These are phyloP conservation scores for Poterioochromonas sp. DNA, from an alignment of 352 stramenopile species.

Conservation along the genomic window DNA sequence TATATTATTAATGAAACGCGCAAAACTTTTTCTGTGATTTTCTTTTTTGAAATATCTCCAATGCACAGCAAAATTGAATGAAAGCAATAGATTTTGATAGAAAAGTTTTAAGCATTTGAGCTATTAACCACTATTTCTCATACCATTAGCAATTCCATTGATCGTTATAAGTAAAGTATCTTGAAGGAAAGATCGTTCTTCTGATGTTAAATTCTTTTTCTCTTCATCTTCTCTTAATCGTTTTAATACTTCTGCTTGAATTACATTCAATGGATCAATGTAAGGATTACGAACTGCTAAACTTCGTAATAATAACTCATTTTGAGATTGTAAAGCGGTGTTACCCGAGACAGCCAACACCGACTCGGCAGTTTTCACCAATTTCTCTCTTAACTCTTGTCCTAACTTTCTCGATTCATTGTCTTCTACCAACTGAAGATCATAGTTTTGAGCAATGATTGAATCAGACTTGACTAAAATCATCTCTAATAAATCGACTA, in stretches of 20 bases:
- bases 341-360: conserved; percentile 57
- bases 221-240: conserved; percentile 50
- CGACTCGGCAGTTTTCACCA: conserved; percentile 51
- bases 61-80: no score
- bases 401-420: conserved; percentile 54
- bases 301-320: conserved; percentile 54
- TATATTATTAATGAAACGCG: no score
- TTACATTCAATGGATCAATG: conserved; percentile 67
- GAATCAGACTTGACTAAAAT: conserved; percentile 68
- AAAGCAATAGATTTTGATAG: no score
- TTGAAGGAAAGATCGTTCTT: conserved; percentile 57
- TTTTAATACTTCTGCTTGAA: conserved; percentile 62
- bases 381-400: conserved; percentile 51
- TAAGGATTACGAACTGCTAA: conserved; percentile 66
- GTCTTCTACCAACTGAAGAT: conserved; percentile 57
- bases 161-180: conserved; percentile 67
- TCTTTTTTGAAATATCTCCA: no score
- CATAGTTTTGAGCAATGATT: conserved; percentile 64
- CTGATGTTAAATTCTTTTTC: conserved; percentile 41
- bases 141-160: conserved; percentile 66
- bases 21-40: no score
- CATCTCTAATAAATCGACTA: conserved; percentile 71
- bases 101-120: no score
- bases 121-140: conserved; percentile 73
- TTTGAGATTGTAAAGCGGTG: conserved; percentile 45